A percentile compares a stretch with the other conserved stretches of the same genome.
Evolutionary conservation across 768 basidiomycete genomes (phyloP).

Genomic region (Termitomyces sp.): DNA sequence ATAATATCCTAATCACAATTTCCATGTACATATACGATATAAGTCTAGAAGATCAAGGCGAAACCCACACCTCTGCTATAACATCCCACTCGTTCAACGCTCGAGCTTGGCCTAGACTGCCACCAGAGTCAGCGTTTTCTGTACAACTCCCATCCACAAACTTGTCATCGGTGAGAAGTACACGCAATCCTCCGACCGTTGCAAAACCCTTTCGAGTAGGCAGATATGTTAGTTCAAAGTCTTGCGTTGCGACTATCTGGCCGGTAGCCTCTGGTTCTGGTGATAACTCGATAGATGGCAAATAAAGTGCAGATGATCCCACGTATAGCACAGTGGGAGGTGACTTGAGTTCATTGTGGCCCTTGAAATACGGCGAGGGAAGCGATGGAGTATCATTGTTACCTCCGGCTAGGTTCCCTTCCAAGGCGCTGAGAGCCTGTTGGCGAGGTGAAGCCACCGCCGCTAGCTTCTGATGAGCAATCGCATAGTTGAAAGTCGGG

Average conservation of each 20-base stretch:
- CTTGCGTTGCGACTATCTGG: constrained; percentile 42
- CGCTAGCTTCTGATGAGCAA: constrained; percentile 50
- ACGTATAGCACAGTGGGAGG: constrained; percentile 39
- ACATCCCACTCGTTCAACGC: constrained; percentile 71
- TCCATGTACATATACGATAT: neutral
- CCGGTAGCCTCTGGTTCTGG: constrained; percentile 16
- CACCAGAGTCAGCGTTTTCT: constrained; percentile 16
- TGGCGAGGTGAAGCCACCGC: constrained; percentile 43
- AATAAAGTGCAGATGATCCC: constrained; percentile 49
- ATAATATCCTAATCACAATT: constrained; percentile 3
- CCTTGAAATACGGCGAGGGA: constrained; percentile 49
- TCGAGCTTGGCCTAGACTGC: constrained; percentile 35
- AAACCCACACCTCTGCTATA: constrained; percentile 71
- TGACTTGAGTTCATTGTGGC: constrained; percentile 33
- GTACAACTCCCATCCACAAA: constrained; percentile 34
- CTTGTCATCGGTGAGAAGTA: constrained; percentile 61
- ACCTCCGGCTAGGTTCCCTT: constrained; percentile 14
- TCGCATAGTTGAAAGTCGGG: constrained; percentile 49
- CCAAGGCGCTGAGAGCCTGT: constrained; percentile 14
- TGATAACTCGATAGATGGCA: constrained; percentile 43
- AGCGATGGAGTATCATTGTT: constrained; percentile 24
- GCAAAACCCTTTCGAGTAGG: constrained; percentile 59
- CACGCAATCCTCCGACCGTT: constrained; percentile 67
- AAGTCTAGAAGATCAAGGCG: constrained; percentile 17
- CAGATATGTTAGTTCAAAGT: constrained; percentile 65